Percentiles rank a stretch among this genome's conserved stretches.
phyloP scores from a whole-genome alignment of 2,329 filamentous ascomycete genomes.

The Aspergillus sp. region DNA sequence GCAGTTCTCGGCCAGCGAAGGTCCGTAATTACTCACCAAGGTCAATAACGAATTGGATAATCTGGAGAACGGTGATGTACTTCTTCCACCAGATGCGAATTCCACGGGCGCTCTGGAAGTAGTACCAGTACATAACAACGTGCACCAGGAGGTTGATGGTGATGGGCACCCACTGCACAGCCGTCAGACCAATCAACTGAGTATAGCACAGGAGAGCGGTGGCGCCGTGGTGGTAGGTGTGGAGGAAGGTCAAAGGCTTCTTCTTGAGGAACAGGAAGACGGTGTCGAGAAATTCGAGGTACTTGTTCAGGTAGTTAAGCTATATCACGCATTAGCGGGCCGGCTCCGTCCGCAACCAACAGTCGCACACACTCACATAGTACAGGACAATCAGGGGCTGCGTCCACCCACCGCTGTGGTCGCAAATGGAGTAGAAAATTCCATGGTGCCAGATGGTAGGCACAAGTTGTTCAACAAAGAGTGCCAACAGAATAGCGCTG shows the following conservation, averaged over 20 bases:
- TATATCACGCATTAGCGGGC: constrained; percentile 48
- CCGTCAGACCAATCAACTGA: constrained; percentile 86
- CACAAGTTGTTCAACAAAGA: constrained; percentile 89
- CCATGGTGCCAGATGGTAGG: constrained; percentile 78
- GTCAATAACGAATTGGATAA: constrained; percentile 95
- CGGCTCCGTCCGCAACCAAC: background rate
- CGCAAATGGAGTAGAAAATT: constrained; percentile 85
- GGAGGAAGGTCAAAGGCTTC: constrained; percentile 98
- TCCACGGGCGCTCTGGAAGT: constrained; percentile 97
- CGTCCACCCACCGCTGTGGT: constrained; percentile 80
- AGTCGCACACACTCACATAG: constrained; percentile 67
- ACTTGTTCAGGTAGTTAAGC: constrained; percentile 98
- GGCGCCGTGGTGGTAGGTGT: constrained; percentile 98
- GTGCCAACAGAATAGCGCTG: constrained; percentile 73
- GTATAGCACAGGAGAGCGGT: constrained; percentile 98
- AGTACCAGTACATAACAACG: constrained; percentile 99
- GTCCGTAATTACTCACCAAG: constrained; percentile 63
- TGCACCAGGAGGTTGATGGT: constrained; percentile 89
- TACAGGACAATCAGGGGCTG: constrained; percentile 90
- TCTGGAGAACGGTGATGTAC: constrained; percentile 97
- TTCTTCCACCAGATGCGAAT: constrained; percentile 99
- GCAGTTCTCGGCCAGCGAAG: background rate
- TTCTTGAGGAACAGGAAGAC: constrained; percentile 98
- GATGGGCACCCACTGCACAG: constrained; percentile 94
- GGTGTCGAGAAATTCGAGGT: constrained; percentile 91